Evolutionary conservation across 495 filamentous ascomycete species (phyloP).

Genomic region (Penicillium parvum): DNA sequence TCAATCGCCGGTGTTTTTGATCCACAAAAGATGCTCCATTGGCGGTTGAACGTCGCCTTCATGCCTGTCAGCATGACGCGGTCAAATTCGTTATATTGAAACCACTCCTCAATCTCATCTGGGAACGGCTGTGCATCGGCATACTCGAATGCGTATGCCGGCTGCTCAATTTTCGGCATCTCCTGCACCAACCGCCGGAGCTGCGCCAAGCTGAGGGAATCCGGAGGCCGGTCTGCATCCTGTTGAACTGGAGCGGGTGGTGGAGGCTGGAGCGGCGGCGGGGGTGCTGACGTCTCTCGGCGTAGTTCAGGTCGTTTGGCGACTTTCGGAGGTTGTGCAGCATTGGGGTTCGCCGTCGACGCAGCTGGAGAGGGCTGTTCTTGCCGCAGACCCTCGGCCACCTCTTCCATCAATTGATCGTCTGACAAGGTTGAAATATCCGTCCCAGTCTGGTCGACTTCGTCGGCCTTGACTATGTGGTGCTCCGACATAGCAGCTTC

Average conservation of each 20-base stretch:
- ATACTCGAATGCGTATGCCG: conserved; percentile 92
- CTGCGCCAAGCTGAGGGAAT: conserved; percentile 81
- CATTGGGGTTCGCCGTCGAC: conserved; percentile 2
- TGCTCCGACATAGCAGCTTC: conserved; percentile 29
- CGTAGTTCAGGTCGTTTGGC: conserved; percentile 49
- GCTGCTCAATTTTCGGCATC: conserved; percentile 70
- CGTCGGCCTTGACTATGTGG: conserved; percentile 52
- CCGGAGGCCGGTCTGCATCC: conserved; percentile 47
- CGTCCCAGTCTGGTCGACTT: conserved; percentile 51
- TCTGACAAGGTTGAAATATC: conserved; percentile 49
- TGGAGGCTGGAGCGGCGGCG: conserved; percentile 55
- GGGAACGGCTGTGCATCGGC: conserved; percentile 72
- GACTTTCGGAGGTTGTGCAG: conserved; percentile 15
- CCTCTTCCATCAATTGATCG: conserved; percentile 46
- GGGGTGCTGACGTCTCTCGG: conserved; percentile 54
- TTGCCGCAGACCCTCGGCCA: conserved; percentile 45
- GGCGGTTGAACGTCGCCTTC: conserved; percentile 65
- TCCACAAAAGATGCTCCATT: conserved; percentile 51
- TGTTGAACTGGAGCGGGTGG: conserved; percentile 50
- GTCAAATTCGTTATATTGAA: conserved; percentile 79
- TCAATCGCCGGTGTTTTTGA: conserved; percentile 27
- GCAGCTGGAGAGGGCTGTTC: conserved; percentile 31
- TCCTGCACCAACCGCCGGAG: conserved; percentile 75
- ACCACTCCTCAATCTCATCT: conserved; percentile 96
- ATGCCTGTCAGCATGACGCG: conserved; percentile 61